Evolutionary conservation across 2,329 filamentous ascomycete species (phyloP), one percentile per base, ranked within the genome.

Genomic region (Botryotinia calthae): DNA sequence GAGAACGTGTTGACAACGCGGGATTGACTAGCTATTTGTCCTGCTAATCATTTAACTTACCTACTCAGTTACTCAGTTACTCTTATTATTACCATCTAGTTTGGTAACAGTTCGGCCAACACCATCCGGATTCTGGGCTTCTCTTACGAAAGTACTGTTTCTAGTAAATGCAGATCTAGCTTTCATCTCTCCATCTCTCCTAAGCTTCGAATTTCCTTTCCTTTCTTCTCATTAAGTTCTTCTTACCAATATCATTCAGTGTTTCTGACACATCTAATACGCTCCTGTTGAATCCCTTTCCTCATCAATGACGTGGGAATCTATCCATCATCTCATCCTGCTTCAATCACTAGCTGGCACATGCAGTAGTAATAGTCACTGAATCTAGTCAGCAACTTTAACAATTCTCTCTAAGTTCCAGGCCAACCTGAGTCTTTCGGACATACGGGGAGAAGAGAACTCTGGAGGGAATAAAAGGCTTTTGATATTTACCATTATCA

Each of bases 241-340:
- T 42, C 48, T 68, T 31, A 56, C 25, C 48, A 54, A 67, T 31
- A 28, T 42, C 64, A 54, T 22, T 54, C 65, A 40, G 22, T 54
- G 28, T 37, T 34, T 31, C 48, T 67, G 34, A 67, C 42, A 22
- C 34, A 3, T 56, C 34, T 31, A 18, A 20, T 56, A 68, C 40
- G 40, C 37, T 68, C 22, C 54, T 56, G 31, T 59, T 44, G 28
- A 51, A 22, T 64, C 28, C 31, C 48, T 73, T 76, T 74, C 73
- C 73, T 76, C 76, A 79, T 75, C 76, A 79, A 80, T 80, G 78
- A 79, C 78, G 76, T 46, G 74, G 54, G 76, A 78, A 76, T 76
- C 54, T 28, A 76, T 73, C 56, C 72, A 77, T 70, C 72, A 79
- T 72, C 78, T 80, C 68, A 75, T 80, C 69, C 77, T 80, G 63